Evolutionary conservation across 306 rosid genomes (phyloP), one percentile per base, ranked within the genome.

Genomic region (Cicer bijugum): DNA sequence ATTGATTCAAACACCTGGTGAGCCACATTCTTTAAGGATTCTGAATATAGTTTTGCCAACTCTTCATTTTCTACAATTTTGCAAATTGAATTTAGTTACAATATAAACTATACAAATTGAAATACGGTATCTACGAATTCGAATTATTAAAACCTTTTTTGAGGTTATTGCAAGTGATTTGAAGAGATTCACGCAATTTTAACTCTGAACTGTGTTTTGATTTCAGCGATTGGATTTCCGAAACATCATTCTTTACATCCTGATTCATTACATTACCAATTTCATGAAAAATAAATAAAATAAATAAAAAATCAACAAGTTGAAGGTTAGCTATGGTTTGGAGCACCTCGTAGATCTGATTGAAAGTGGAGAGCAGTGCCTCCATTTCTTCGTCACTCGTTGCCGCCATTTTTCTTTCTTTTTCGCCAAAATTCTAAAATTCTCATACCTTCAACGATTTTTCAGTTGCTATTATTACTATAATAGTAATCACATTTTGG

Each of bases 401-500:
- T 86, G 88, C 91, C 91, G 95, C 91, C 91, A 89, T 87, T 80
- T 82, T 74, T 44, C 9, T 16, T 7, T 6, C 4, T 9, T n/a
- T 45, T 35, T 35, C n/a, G 12, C 8, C 2, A 7, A 44, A 69
- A 38, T 44, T 68, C 10, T 14, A 55, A 39, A 69, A 38, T 28
- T 33, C 5, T 5, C 16, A 9, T 47, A 10, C 1, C 17, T 0
- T 9, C 42, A 50, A 72, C 47, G 16, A 4, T 53, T 55, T 53
- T 23, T 17, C 63, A 8, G 15, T 42, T 40, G 56, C 4, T 28
- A 28, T 28, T 28, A 28, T 28, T 10, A 2, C 9, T 52, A 10
- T 45, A 0, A 7, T 42, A 0, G 35, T 28, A 42, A 6, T 42
- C 45, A 8, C 45, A 8, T 42, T 42, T 7, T 42, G 10, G 10